A percentile compares a stretch with the other conserved stretches of the same genome.
phyloP scores from a whole-genome alignment of 805 yeast species.

The Saitoella complicata region DNA sequence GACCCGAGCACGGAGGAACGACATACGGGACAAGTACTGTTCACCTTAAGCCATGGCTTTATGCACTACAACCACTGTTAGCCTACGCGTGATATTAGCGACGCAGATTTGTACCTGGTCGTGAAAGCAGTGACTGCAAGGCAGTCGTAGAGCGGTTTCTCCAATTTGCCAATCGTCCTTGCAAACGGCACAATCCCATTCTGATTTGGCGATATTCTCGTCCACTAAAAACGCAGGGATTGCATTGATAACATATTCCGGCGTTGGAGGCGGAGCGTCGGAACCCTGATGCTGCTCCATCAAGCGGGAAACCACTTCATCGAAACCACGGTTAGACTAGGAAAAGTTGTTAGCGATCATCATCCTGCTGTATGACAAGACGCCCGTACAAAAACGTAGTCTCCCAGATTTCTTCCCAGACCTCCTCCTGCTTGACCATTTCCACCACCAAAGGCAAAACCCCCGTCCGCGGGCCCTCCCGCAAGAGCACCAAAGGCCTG shows the following conservation, averaged over 20 bases:
- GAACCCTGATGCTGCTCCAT: conserved; percentile 10
- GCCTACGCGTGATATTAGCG: too few species aligned
- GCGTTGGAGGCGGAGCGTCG: conserved; percentile 10
- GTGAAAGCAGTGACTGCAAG: conserved; percentile 14
- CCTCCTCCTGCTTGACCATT: too few species aligned
- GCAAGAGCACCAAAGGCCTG: conserved; percentile 6
- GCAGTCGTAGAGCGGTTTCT: conserved; percentile 7
- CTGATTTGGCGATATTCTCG: conserved; percentile 2
- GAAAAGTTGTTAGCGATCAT: conserved; percentile 5
- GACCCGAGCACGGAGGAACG: not conserved
- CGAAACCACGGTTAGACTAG: conserved; percentile 9
- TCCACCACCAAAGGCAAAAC: too few species aligned
- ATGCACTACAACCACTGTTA: conserved; percentile 7
- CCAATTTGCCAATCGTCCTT: conserved; percentile 7
- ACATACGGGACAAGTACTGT: conserved; percentile 14
- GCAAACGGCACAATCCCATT: conserved; percentile 13
- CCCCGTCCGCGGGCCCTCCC: not conserved
- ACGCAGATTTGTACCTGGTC: too few species aligned
- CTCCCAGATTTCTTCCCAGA: too few species aligned
- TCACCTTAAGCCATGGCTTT: conserved; percentile 12
- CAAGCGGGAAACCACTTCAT: conserved; percentile 9
- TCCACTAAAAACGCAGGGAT: conserved; percentile 4
- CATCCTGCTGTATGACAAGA: too few species aligned
- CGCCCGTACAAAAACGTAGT: too few species aligned
- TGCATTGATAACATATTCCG: conserved; percentile 4